Conservation (phyloP, 208 protist genomes). For the Trypanosoma congolense region DNA sequence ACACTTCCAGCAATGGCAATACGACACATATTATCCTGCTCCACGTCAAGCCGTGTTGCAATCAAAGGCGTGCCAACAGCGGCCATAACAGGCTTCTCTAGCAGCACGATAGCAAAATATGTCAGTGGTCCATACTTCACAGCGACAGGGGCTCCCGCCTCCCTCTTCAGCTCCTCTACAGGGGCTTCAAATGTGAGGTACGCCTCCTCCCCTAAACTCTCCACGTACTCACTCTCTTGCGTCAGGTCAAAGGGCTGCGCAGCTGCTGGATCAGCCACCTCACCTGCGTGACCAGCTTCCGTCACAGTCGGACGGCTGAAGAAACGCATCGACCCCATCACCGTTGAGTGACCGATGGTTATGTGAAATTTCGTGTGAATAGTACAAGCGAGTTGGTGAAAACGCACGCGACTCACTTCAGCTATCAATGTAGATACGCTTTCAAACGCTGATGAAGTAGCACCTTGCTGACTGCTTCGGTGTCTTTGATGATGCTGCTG, state of each 20-base stretch:
- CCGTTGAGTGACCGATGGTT: constrained; percentile 79
- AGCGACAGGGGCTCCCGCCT: constrained; percentile 26
- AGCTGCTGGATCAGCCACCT: not conserved
- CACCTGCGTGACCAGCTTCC: not conserved
- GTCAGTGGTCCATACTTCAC: constrained; percentile 11
- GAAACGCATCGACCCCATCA: constrained; percentile 80
- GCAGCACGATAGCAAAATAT: constrained; percentile 61
- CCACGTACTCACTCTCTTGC: constrained; percentile 39
- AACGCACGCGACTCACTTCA: constrained; percentile 66
- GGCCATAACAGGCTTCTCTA: constrained; percentile 45
- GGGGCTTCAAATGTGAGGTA: constrained; percentile 23
- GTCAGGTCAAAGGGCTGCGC: constrained; percentile 17
- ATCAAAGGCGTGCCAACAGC: constrained; percentile 35
- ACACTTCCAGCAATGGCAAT: constrained; percentile 62
- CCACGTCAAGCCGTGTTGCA: constrained; percentile 64
- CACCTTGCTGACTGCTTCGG: not conserved
- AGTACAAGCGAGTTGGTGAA: constrained; percentile 60
- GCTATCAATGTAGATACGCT: constrained; percentile 42
- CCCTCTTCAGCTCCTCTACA: not conserved
- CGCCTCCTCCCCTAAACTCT: constrained; percentile 37
- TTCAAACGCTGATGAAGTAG: constrained; percentile 2
- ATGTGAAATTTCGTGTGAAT: constrained; percentile 76
- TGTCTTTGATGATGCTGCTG: constrained; percentile 3
- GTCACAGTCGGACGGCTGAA: constrained; percentile 32
- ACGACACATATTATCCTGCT: constrained; percentile 67